Base-by-base conservation (phyloP, 331 rosid species). In the Cydonia oblonga region DNA sequence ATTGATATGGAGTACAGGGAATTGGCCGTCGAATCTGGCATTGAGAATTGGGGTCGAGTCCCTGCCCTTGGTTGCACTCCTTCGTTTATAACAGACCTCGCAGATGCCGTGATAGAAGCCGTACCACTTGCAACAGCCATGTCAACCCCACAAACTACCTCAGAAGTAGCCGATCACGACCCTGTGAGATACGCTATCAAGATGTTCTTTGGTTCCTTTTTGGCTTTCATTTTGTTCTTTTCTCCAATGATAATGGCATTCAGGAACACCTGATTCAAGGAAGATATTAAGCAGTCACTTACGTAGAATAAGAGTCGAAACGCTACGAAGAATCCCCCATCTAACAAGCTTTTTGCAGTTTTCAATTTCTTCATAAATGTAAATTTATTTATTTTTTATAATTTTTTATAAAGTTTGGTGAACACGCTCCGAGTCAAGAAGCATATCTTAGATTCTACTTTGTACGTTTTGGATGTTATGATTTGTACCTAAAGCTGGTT, bases 41-140 rank as follows among this genome's bases (percentile, higher is more conserved):
- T 96, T 71, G 76, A 88, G 87, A 91, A 87, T 76, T 96, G 99
- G 99, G 97, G 87, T 20, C 96, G 99, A 73, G 99, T 96, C 66
- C 99, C 99, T n/a, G 97, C 99, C n/a, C 97, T 96, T 18, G 92
- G 93, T 51, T 76, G 90, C 74, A 96, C 86, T 35, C 83, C 96
- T 68, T 84, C 99, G 46, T 96, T 96, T 84, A 88, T 96, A 64
- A 82, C 80, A 3, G 97, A 96, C 80, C 83, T 96, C 35, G 96
- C 99, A 26, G 96, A 91, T 80, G 99, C 99, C 28, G 96, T 96
- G 9, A 65, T 85, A 75, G 97, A 96, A 81, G 97, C 96, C 77
- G 90, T 90, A 26, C 99, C 99, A 16, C 82, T 85, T 4, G 99
- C 99, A 57, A 78, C 82, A 64, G 87, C 93, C 69, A 68, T 87